Evolutionary conservation across 345 rosid genomes (phyloP), one percentile per base, ranked within the genome.

Genomic region (Pistacia atlantica): DNA sequence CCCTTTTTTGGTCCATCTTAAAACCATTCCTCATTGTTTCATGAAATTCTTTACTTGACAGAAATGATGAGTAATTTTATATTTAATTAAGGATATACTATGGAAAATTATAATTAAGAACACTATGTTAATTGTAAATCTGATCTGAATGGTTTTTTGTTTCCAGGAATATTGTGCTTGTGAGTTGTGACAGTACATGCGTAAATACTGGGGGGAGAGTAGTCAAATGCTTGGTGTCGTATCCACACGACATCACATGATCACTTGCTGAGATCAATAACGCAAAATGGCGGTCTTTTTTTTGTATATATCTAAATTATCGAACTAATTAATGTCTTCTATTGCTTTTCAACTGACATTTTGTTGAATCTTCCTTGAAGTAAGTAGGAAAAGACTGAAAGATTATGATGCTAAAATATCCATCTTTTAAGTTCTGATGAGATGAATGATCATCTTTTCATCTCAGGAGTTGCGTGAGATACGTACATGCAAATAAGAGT

Each of bases 101-200:
- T 6, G 11, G 11, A 38, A 37, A 57, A 55, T 45, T 14, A 28
- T 12, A 42, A 25, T 62, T 28, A 31, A 17, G 67, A 69, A 57
- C 14, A 49, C 28, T 10, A 16, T n/a, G 60, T 49, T 25, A 8
- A 52, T 74, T 71, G 14, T 38, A 35, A 64, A 65, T 22, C 55
- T 65, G 35, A 54, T 38, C 52, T 65, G 71, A 42, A 77, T 25
- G 1, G 38, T 28, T 8, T 38, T 67, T 69, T 38, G 5, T 75
- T 74, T 75, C 69, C 82, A 77, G 83, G 83, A 71, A 55, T 71
- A 25, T 76, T n/a, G 67, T 65, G 82, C 63, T 71, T 77, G 68
- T 66, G 64, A 67, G 58, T 71, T 77, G 68, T 66, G 64, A 67
- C 20, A 35, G 14, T 8, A 65, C 7, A 20, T 66, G 81, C 48